Conservation (phyloP, 2,329 filamentous ascomycete genomes). For the Raffaelea albimanens region DNA sequence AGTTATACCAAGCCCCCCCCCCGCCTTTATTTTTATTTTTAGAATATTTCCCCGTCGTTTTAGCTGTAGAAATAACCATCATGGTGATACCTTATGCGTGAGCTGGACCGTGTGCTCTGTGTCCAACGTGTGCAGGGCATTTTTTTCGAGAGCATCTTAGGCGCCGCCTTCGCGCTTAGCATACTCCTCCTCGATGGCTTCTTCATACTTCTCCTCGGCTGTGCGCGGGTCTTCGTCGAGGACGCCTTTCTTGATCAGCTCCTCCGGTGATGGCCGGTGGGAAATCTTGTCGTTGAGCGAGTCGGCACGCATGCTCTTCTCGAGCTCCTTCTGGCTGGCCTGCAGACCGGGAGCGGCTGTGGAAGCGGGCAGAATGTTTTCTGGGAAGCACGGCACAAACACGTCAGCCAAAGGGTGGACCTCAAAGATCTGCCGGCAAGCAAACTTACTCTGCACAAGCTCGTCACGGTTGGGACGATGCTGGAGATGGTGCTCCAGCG, state of each 20-base stretch:
- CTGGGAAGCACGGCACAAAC: conserved; percentile 29
- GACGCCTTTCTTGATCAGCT: conserved; percentile 71
- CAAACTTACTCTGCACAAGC: conserved; percentile 63
- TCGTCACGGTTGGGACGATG: conserved; percentile 67
- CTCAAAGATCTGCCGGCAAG: background rate
- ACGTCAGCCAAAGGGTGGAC: background rate
- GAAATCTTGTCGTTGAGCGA: conserved; percentile 80
- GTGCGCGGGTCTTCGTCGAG: conserved; percentile 57
- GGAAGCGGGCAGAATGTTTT: conserved; percentile 77
- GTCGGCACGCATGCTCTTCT: conserved; percentile 81
- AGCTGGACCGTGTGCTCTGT: too few species aligned
- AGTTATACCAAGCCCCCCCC: too few species aligned
- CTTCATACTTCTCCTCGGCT: conserved; percentile 46
- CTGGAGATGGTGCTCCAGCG: conserved; percentile 62
- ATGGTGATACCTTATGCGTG: too few species aligned
- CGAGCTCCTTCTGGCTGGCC: conserved; percentile 73
- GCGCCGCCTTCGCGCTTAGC: conserved; percentile 54
- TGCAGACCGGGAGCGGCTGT: conserved; percentile 69
- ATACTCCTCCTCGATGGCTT: conserved; percentile 55
- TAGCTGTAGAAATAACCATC: too few species aligned
- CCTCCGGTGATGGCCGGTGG: conserved; percentile 64
- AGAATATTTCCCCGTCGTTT: too few species aligned
- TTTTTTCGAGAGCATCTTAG: conserved; percentile 21
- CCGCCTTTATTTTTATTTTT: too few species aligned
- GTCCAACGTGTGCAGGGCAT: too few species aligned